A percentile compares a stretch with the other conserved stretches of the same genome.
Evolutionary conservation across 495 filamentous ascomycete species (phyloP).

Genomic region (Neurospora sp.): DNA sequence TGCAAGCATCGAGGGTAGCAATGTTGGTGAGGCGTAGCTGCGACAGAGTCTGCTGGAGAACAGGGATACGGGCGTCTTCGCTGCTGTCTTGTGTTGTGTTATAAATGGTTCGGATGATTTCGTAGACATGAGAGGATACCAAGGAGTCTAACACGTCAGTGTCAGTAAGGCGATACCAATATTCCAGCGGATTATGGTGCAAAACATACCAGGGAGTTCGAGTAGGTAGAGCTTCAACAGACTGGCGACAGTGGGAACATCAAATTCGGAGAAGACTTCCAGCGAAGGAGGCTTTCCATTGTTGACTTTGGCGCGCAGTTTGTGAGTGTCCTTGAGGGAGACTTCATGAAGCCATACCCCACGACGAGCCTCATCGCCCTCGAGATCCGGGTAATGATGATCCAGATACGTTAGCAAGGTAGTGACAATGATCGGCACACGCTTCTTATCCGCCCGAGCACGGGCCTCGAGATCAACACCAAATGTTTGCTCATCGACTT

Average conservation of each 20-base stretch:
- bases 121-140: slow-evolving; percentile 96
- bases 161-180: slow-evolving; percentile 10
- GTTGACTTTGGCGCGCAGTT: slow-evolving; percentile 72
- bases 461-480: slow-evolving; percentile 93
- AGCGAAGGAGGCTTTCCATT: slow-evolving; percentile 73
- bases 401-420: slow-evolving; percentile 90
- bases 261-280: slow-evolving; percentile 73
- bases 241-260: slow-evolving; percentile 88
- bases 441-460: slow-evolving; percentile 86
- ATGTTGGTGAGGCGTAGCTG: slow-evolving; percentile 96
- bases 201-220: slow-evolving; percentile 74
- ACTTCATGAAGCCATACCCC: slow-evolving; percentile 93
- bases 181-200: background rate
- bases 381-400: slow-evolving; percentile 92
- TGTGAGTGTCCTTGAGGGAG: slow-evolving; percentile 74
- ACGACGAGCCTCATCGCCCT: slow-evolving; percentile 88
- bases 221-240: slow-evolving; percentile 91
- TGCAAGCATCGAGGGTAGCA: slow-evolving; percentile 93
- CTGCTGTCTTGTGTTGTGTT: slow-evolving; percentile 62
- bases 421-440: slow-evolving; percentile 87
- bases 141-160: slow-evolving; percentile 59
- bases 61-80: slow-evolving; percentile 66
- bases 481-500: slow-evolving; percentile 94
- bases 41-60: slow-evolving; percentile 90
- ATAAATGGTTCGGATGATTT: slow-evolving; percentile 97